These are phyloP conservation scores for Candida sojae DNA, from an alignment of 1,139 yeast species.

Conservation along the genomic window DNA sequence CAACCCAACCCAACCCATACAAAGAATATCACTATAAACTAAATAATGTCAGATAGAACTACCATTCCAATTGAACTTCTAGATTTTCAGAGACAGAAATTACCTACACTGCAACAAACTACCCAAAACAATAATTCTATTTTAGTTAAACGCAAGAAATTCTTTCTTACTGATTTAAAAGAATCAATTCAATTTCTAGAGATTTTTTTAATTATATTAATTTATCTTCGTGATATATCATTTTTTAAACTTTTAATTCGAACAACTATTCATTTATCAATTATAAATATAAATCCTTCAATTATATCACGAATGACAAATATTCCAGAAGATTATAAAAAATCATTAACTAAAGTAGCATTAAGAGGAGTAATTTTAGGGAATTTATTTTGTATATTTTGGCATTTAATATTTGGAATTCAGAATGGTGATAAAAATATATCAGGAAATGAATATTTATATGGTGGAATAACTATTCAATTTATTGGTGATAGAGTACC, in stretches of 20 bases:
- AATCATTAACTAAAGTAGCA: slow-evolving; percentile 29
- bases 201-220: slow-evolving; percentile 28
- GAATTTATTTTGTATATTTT: slow-evolving; percentile 26
- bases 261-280: slow-evolving; percentile 29
- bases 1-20: too few species aligned
- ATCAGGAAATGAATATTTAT: slow-evolving; percentile 21
- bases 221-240: slow-evolving; percentile 41
- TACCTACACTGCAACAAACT: slow-evolving; percentile 43
- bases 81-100: slow-evolving; percentile 30
- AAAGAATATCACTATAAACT: background rate
- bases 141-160: slow-evolving; percentile 41
- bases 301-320: slow-evolving; percentile 13
- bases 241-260: slow-evolving; percentile 28
- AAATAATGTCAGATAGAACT: background rate
- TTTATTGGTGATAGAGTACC: slow-evolving; percentile 45
- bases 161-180: slow-evolving; percentile 36
- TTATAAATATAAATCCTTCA: slow-evolving; percentile 28
- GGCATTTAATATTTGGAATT: slow-evolving; percentile 33
- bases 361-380: slow-evolving; percentile 25
- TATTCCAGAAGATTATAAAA: slow-evolving; percentile 28
- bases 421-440: slow-evolving; percentile 14
- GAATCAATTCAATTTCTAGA: slow-evolving; percentile 31
- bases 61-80: slow-evolving; percentile 16
- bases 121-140: slow-evolving; percentile 34
- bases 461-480: slow-evolving; percentile 40